Base-by-base conservation (phyloP, 305 asterid species). In the Rubia peregrina region DNA sequence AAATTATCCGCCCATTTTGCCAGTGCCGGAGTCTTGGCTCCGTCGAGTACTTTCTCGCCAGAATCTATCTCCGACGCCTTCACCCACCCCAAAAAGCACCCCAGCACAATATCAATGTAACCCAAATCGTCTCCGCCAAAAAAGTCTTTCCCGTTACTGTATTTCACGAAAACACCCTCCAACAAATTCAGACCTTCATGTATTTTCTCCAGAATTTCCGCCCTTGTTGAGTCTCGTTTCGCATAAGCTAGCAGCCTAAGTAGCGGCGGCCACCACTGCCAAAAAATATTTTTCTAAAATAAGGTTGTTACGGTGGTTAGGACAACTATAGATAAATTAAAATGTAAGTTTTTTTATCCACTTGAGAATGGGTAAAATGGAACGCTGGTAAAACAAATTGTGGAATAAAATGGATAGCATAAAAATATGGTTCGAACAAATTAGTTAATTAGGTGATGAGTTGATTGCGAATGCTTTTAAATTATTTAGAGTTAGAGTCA, bases 101-200 rank as follows among this genome's bases (percentile, higher is more conserved):
- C 91, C 7, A 88, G 69, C 60, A 75, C 86, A 59, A 83, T 65
- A 65, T 86, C 95, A 40, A 85, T 13, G 76, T 80, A 85, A 0
- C 95, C 90, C 36, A 89, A 69, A 26, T 43, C 74, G 2, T 86
- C 88, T 41, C 88, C 92, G 38, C 87, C 84, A 60, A 86, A 89
- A 42, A 71, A 84, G 0, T 49, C 61, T 30, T 42, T 42, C 13
- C 69, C 69, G 1, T 42, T 21, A 10, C 36, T 42, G 4, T 0
- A 40, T 9, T 65, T 42, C 55, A 65, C 55, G 7, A 42, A 19
- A 65, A 42, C 26, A 1, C 14, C 55, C 55, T 65, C 69, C 38
- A 65, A 9, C 3, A 19, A 21, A 4, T 2, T 11, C 6, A 65
- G 0, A 2, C 69, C 69, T 42, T 42, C 48, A 6, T 0, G 0